phyloP scores from a whole-genome alignment of 2,329 filamentous ascomycete genomes.

The Botryotinia calthae region DNA sequence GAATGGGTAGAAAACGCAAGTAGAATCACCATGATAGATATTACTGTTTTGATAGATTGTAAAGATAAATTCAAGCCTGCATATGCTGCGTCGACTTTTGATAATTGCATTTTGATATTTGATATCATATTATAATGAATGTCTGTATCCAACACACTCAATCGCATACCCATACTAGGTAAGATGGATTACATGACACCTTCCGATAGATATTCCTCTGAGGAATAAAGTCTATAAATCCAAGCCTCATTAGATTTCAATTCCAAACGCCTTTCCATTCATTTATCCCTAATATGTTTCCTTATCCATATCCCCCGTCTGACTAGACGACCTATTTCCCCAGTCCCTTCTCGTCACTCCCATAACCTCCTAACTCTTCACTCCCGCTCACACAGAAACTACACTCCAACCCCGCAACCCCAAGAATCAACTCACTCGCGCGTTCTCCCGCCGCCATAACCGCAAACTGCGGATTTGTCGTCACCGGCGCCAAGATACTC shows the following conservation, averaged over 20 bases:
- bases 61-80: not conserved
- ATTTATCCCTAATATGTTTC: not conserved
- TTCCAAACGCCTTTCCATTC: not conserved
- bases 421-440: constrained; percentile 49
- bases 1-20: not conserved
- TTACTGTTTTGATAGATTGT: not conserved
- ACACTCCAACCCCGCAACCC: not conserved
- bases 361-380: not conserved
- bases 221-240: not conserved
- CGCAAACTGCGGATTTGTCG: constrained; percentile 54
- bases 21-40: not conserved
- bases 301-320: not conserved
- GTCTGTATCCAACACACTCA: not conserved
- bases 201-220: not conserved
- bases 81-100: not conserved
- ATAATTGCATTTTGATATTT: not conserved
- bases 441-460: constrained; percentile 54
- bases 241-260: not conserved
- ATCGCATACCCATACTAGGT: not conserved
- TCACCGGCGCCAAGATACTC: constrained; percentile 50
- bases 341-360: not conserved
- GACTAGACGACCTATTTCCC: not conserved
- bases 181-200: not conserved
- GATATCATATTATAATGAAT: not conserved
- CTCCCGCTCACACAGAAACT: not conserved